These are phyloP conservation scores for Hippophae rhamnoides DNA, from an alignment of 306 rosid species.

Conservation along the genomic window DNA sequence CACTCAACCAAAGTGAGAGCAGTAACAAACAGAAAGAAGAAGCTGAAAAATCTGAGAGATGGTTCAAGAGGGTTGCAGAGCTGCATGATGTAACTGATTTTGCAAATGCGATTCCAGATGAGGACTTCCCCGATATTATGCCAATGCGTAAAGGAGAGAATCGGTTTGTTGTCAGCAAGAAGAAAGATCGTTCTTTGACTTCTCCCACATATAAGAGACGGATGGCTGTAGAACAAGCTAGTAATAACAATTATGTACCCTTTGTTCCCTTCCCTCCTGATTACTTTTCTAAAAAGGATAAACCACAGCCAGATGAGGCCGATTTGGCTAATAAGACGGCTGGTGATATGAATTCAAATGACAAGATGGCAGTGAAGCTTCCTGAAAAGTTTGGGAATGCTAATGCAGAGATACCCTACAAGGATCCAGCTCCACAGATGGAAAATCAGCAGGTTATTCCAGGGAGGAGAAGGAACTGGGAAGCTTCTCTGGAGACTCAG, in stretches of 20 bases:
- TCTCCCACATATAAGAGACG: constrained; percentile 80
- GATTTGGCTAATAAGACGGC: constrained; percentile 22
- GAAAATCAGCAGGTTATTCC: constrained; percentile 16
- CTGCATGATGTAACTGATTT: constrained; percentile 61
- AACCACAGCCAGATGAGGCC: constrained; percentile 28
- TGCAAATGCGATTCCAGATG: constrained; percentile 52
- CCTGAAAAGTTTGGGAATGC: constrained; percentile 22
- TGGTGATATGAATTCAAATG: constrained; percentile 21
- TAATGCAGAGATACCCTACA: constrained; percentile 10
- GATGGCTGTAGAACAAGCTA: constrained; percentile 60
- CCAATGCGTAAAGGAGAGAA: constrained; percentile 94
- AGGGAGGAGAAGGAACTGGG: constrained; percentile 17
- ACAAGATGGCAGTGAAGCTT: constrained; percentile 24
- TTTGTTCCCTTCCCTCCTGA: constrained; percentile 91
- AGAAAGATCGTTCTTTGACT: constrained; percentile 79
- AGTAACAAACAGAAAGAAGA: constrained; percentile 40
- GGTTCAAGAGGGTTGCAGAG: constrained; percentile 81
- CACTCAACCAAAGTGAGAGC: constrained; percentile 23
- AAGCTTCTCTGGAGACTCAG: constrained; percentile 21
- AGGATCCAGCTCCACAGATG: constrained; percentile 11
- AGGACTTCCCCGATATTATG: constrained; percentile 92
- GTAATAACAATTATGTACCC: constrained; percentile 59
- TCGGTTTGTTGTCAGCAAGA: constrained; percentile 74
- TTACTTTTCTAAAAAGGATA: constrained; percentile 67
- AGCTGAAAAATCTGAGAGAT: constrained; percentile 79